Evolutionary conservation across 1,139 yeast species (phyloP).

Genomic region (Zygoascus hellenicus): DNA sequence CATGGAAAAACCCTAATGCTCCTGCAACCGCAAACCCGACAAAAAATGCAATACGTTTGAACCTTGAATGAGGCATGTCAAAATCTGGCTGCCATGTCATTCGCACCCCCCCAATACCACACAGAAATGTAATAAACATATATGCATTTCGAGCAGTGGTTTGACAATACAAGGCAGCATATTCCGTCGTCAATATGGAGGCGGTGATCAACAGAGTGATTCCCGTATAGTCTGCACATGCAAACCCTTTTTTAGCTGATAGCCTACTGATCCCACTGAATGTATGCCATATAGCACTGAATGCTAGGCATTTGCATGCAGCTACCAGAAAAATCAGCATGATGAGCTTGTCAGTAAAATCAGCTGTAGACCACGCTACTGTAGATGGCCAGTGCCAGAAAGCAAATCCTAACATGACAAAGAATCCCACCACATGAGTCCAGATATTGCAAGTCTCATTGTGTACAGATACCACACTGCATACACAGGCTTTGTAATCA

Average conservation of each 20-base stretch:
- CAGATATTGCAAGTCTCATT: constrained; percentile 92
- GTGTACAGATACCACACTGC: constrained; percentile 59
- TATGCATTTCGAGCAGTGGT: constrained; percentile 46
- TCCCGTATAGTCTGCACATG: constrained; percentile 94
- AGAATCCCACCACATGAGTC: constrained; percentile 77
- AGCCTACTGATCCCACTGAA: constrained; percentile 72
- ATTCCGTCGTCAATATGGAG: constrained; percentile 83
- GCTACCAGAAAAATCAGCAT: constrained; percentile 64
- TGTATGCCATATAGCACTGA: constrained; percentile 89
- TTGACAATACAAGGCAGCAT: constrained; percentile 63
- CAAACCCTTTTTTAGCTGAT: constrained; percentile 62
- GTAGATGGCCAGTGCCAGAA: constrained; percentile 55
- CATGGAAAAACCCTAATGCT: constrained; percentile 53
- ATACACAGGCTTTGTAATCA: constrained; percentile 53
- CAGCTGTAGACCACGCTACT: constrained; percentile 38
- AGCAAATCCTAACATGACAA: constrained; percentile 51
- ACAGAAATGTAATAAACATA: constrained; percentile 53
- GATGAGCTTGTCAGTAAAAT: constrained; percentile 46
- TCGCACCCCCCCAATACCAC: constrained; percentile 67
- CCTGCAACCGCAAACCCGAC: constrained; percentile 77
- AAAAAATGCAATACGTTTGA: constrained; percentile 76
- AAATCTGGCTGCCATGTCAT: constrained; percentile 90
- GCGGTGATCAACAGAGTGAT: constrained; percentile 86
- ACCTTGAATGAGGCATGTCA: constrained; percentile 79
- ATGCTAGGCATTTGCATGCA: constrained; percentile 66